Conservation (phyloP, 2,329 filamentous ascomycete species). For the Westerdykella aurantiaca region DNA sequence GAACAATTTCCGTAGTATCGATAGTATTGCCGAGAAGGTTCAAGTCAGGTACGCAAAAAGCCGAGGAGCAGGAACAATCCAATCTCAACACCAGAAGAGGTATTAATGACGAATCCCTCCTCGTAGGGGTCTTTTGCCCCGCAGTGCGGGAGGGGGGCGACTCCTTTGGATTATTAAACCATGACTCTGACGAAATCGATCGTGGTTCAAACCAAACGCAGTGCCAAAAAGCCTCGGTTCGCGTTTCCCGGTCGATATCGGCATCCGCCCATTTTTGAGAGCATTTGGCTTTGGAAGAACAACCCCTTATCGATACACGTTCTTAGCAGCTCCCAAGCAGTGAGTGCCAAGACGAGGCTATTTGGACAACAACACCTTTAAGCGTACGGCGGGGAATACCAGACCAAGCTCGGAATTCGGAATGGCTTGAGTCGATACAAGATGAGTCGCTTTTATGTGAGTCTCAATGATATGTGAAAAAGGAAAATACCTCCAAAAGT, state of each 20-base stretch:
- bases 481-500: too few relatives aligned
- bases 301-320: slow-evolving; percentile 18
- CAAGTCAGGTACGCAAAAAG: neutral
- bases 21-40: neutral
- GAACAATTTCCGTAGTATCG: neutral
- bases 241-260: slow-evolving; percentile 12
- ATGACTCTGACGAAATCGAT: slow-evolving; percentile 10
- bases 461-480: slow-evolving; percentile 4
- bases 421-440: slow-evolving; percentile 11
- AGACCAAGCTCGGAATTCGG: neutral
- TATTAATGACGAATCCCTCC: too few relatives aligned
- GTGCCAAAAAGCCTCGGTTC: slow-evolving; percentile 20
- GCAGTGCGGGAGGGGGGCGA: slow-evolving; percentile 1
- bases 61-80: neutral
- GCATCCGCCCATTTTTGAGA: neutral
- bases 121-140: neutral
- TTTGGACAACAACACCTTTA: neutral
- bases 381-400: too few relatives aligned
- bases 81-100: neutral
- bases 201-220: slow-evolving; percentile 1
- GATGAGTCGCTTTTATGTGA: slow-evolving; percentile 49
- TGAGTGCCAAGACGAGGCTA: neutral
- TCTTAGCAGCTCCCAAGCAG: neutral
- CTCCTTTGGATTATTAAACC: slow-evolving; percentile 13
- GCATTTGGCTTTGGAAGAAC: too few relatives aligned